These are phyloP conservation scores for Ophiognomonia clavigignenti-juglandacearum DNA, from an alignment of 2,329 filamentous ascomycete genomes.

Conservation along the genomic window DNA sequence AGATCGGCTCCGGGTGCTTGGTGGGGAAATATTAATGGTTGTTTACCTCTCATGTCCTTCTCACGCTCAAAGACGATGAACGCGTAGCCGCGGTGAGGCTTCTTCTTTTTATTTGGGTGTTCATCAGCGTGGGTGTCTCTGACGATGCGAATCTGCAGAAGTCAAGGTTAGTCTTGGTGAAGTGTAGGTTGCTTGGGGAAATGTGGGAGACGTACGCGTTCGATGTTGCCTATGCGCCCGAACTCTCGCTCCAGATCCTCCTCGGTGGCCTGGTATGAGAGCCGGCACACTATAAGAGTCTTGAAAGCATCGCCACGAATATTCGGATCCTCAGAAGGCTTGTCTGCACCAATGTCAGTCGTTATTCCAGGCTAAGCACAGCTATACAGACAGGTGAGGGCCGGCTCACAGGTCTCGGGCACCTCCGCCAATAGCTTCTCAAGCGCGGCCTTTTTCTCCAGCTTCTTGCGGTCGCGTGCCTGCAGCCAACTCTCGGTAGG, in stretches of 20 bases:
- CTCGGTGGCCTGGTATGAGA: conserved; percentile 85
- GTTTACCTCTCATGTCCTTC: conserved; percentile 98
- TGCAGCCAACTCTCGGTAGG: conserved; percentile 94
- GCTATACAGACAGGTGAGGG: neutral
- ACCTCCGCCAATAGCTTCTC: conserved; percentile 61
- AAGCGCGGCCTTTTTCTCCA: conserved; percentile 69
- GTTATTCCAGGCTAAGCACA: neutral
- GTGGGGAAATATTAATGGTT: conserved; percentile 37
- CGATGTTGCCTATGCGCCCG: conserved; percentile 87
- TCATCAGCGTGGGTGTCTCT: conserved; percentile 66
- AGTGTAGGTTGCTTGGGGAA: no score
- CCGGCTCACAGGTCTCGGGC: conserved; percentile 54
- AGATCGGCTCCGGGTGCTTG: conserved; percentile 37
- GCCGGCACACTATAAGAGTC: conserved; percentile 84
- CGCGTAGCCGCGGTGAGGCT: conserved; percentile 83
- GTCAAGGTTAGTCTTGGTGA: conserved; percentile 1
- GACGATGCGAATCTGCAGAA: conserved; percentile 74
- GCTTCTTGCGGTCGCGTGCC: conserved; percentile 74
- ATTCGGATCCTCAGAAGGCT: conserved; percentile 79
- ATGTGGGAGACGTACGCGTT: conserved; percentile 58
- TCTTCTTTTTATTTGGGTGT: conserved; percentile 72
- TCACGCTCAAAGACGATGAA: conserved; percentile 97
- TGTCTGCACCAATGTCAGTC: conserved; percentile 49
- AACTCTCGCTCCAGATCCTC: conserved; percentile 92
- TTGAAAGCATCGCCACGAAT: conserved; percentile 91